Base-by-base conservation (phyloP, 73 alveolate genomes). In the Paramecium pentaurelia region DNA sequence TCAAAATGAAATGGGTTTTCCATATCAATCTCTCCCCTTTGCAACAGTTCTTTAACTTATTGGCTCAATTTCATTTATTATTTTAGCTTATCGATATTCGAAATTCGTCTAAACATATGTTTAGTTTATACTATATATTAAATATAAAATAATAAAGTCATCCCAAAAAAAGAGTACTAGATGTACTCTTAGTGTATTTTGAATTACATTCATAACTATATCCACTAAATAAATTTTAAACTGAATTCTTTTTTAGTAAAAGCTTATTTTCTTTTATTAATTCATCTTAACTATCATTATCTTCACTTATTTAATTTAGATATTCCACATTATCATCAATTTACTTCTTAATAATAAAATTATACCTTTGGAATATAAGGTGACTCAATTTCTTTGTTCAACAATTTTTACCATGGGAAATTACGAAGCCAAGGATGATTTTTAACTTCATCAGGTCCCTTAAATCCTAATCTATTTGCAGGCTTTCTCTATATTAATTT, bases 351-450 rank as follows among this genome's bases (percentile, higher is more conserved):
- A 16, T 16, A 51, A 86, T 20, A 37, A 70, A 45, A 45, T n/a
- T 42, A 7, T 93, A 86, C 93, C 12, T 88, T 93, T 1, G 97
- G 98, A 51, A 92, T 60, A 77, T 95, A 97, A 8, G 99, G 99
- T 8, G 99, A 86, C 20, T 86, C 92, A 20, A 97, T 85, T 58
- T 95, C 94, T 95, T 97, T 98, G 51, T 97, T 95, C 86, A 93
- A 92, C 32, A 98, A 90, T 51, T 93, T 95, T 27, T 95, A 85
- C 99, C 99, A 97, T 77, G 97, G 97, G 86, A 70, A 97, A 93
- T 96, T 93, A 36, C 93, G 70, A 45, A 97, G 95, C 99, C 99
- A 97, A 47, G 95, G 95, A 95, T 97, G 99, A 44, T 95, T 77
- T 75, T 94, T 97, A 68, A 97, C 96, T 93, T 97, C 99, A 59